Conservation (phyloP, 108 stramenopile species). For the Nitzschia putrida region DNA sequence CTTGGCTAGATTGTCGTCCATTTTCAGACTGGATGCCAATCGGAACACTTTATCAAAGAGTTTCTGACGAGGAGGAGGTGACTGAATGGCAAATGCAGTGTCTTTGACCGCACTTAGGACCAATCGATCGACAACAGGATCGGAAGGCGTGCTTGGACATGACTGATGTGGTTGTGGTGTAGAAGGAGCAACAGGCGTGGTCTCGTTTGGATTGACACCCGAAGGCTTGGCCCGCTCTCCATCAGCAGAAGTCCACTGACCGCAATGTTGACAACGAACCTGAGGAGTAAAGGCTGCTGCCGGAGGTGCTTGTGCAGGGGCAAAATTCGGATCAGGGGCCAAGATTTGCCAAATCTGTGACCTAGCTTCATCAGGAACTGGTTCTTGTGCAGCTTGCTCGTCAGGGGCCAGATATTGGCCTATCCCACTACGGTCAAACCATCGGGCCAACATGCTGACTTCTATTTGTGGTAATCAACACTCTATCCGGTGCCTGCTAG, state of each 20-base stretch:
- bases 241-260: slow-evolving; percentile 16
- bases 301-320: slow-evolving; percentile 15
- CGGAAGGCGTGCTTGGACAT: not conserved
- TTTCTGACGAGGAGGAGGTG: slow-evolving; percentile 21
- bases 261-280: slow-evolving; percentile 30
- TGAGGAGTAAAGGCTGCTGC: slow-evolving; percentile 10
- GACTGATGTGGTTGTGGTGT: not conserved
- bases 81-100: slow-evolving; percentile 28
- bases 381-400: slow-evolving; percentile 10
- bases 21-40: slow-evolving; percentile 32
- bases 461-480: no score
- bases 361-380: slow-evolving; percentile 12
- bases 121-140: not conserved
- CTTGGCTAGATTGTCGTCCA: slow-evolving; percentile 46
- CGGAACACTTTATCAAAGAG: slow-evolving; percentile 42
- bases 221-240: not conserved
- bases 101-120: slow-evolving; percentile 38
- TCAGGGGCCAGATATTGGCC: slow-evolving; percentile 57
- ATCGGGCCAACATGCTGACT: slow-evolving; percentile 33
- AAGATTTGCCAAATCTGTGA: slow-evolving; percentile 42
- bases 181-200: not conserved
- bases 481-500: no score
- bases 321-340: slow-evolving; percentile 55
- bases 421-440: slow-evolving; percentile 48
- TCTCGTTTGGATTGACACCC: not conserved